Evolutionary conservation across 768 basidiomycete species (phyloP).

Genomic region (Lactarius hengduanensis): DNA sequence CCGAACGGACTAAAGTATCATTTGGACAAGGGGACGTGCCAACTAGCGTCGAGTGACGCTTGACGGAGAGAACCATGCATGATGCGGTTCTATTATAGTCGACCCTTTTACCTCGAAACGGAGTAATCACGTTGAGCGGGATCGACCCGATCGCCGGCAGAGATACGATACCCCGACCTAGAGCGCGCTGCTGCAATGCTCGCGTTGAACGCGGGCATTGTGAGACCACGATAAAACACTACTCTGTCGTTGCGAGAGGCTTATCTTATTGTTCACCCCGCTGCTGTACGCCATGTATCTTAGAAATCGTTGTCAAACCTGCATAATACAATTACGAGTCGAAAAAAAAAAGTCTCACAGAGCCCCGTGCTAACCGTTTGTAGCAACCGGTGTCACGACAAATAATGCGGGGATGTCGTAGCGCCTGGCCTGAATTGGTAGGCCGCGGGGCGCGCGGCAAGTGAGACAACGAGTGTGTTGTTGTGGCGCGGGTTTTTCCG

Average conservation of each 20-base stretch:
- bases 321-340: slow-evolving; percentile 18
- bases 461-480: too few relatives aligned
- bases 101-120: slow-evolving; percentile 4
- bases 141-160: slow-evolving; percentile 8
- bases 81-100: not conserved
- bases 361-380: slow-evolving; percentile 12
- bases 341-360: not conserved
- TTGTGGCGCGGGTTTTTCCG: slow-evolving; percentile 8
- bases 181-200: slow-evolving; percentile 13
- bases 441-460: slow-evolving; percentile 17
- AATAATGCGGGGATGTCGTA: slow-evolving; percentile 23
- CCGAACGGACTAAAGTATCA: slow-evolving; percentile 70
- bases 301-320: slow-evolving; percentile 14
- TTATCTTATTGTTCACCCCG: slow-evolving; percentile 16
- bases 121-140: slow-evolving; percentile 9
- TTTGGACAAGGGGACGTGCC: slow-evolving; percentile 64
- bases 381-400: not conserved
- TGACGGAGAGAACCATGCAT: slow-evolving; percentile 1
- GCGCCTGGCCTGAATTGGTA: slow-evolving; percentile 13
- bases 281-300: slow-evolving; percentile 25
- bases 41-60: slow-evolving; percentile 34
- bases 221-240: slow-evolving; percentile 8
- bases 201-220: slow-evolving; percentile 19
- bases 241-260: slow-evolving; percentile 19
- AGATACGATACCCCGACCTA: slow-evolving; percentile 25